Percentiles rank a stretch among this genome's conserved stretches.
Evolutionary conservation across 805 yeast species (phyloP).

Genomic region (Metahyphopichia silvanorum): DNA sequence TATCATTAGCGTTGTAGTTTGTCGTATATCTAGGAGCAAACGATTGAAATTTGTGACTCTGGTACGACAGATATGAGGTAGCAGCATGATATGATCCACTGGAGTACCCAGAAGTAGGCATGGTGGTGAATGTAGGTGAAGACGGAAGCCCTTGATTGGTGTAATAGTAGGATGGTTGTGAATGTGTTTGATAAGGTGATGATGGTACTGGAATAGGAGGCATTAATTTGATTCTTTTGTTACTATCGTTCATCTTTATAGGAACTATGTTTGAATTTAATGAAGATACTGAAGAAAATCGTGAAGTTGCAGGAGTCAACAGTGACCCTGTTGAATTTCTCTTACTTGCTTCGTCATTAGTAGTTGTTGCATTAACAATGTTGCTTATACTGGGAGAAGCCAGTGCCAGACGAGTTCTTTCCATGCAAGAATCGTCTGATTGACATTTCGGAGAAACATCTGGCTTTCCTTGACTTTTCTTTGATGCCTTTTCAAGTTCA

Average conservation of each 20-base stretch:
- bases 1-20: slow-evolving; percentile 10
- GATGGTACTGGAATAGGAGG: neutral
- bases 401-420: neutral
- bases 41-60: neutral
- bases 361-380: neutral
- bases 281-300: too few species aligned
- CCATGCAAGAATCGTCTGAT: neutral
- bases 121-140: neutral
- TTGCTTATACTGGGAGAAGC: neutral
- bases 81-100: neutral
- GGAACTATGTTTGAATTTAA: too few species aligned
- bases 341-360: neutral
- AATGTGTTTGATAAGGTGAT: neutral
- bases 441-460: neutral
- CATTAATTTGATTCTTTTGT: neutral
- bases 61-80: neutral
- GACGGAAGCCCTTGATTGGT: neutral
- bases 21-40: slow-evolving; percentile 2
- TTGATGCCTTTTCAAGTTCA: neutral
- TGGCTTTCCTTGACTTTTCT: neutral
- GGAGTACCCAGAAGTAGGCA: neutral
- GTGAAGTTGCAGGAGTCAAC: too few species aligned
- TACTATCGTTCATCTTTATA: too few species aligned
- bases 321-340: neutral
- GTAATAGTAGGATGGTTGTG: neutral